Evolutionary conservation across 192 early-diverging fungal genomes (phyloP).

Genomic region (Fimicolochytrium jonesii): DNA sequence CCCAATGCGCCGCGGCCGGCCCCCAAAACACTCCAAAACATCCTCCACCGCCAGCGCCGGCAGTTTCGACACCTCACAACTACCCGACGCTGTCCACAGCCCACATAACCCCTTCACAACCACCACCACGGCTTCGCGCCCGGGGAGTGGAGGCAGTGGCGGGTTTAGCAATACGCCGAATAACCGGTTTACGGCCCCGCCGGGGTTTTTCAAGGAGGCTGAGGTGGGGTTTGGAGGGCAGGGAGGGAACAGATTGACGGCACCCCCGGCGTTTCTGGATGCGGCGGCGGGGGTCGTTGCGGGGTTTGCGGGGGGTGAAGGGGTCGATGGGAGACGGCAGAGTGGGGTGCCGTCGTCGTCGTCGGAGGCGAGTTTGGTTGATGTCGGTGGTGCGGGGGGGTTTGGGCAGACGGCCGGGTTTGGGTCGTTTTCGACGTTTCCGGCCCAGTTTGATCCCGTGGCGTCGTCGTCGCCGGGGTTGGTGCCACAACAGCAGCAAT

Average conservation of each 20-base stretch:
- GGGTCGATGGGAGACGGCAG: not conserved
- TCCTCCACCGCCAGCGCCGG: conserved; percentile 2
- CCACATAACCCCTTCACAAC: conserved; percentile 10
- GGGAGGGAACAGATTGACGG: not conserved
- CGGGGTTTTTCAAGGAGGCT: conserved; percentile 5
- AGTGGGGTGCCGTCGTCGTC: not conserved
- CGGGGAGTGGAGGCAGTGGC: not conserved
- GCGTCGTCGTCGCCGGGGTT: not conserved
- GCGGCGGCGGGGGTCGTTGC: not conserved
- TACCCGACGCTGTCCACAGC: not conserved
- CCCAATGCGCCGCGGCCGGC: conserved; percentile 90
- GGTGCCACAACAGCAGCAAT: not conserved
- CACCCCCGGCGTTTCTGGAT: conserved; percentile 11
- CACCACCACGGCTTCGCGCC: not conserved
- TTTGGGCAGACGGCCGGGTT: not conserved
- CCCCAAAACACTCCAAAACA: conserved; percentile 38
- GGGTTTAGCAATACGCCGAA: not conserved
- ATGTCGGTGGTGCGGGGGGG: no score
- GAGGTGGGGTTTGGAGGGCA: not conserved
- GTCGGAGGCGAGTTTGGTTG: not conserved
- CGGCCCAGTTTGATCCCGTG: not conserved
- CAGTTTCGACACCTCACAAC: not conserved
- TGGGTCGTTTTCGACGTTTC: not conserved
- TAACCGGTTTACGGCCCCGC: conserved; percentile 14
- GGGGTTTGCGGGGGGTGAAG: not conserved